A percentile compares a stretch with the other conserved stretches of the same genome.
These are phyloP conservation scores for Ballota nigra DNA, from an alignment of 257 asterid species.

Conservation along the genomic window DNA sequence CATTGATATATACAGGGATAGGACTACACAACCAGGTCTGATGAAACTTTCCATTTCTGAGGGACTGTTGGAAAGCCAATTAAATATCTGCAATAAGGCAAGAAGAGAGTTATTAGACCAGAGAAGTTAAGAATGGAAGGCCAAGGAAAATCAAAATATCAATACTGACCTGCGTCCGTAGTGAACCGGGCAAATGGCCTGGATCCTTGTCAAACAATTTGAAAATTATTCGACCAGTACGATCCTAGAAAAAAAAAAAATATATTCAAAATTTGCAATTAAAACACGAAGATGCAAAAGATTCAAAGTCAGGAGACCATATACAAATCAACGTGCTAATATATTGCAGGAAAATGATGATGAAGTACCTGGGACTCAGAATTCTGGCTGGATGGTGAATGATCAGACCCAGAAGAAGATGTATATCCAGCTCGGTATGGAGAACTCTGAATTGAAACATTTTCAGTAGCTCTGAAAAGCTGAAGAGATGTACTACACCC, in stretches of 20 bases:
- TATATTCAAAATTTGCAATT: not conserved
- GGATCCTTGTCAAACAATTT: constrained; percentile 97
- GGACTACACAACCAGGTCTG: constrained; percentile 86
- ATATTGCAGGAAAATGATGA: not conserved
- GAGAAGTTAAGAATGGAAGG: not conserved
- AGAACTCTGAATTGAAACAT: constrained; percentile 52
- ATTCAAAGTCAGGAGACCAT: not conserved
- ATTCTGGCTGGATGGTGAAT: constrained; percentile 68
- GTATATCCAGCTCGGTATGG: constrained; percentile 58
- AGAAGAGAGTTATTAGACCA: constrained; percentile 12
- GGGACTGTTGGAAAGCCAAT: constrained; percentile 87
- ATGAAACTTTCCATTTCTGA: constrained; percentile 95
- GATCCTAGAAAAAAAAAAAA: constrained; percentile 54
- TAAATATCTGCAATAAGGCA: constrained; percentile 52
- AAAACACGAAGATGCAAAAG: constrained; percentile 7
- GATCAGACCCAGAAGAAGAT: constrained; percentile 80
- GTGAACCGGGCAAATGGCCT: constrained; percentile 75
- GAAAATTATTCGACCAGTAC: constrained; percentile 78
- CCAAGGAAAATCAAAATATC: constrained; percentile 14
- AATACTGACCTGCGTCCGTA: constrained; percentile 63
- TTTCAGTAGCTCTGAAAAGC: constrained; percentile 59
- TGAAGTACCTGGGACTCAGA: constrained; percentile 64
- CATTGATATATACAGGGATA: constrained; percentile 80
- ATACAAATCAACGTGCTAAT: not conserved
- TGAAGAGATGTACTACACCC: constrained; percentile 62